phyloP scores from a whole-genome alignment of 805 yeast genomes.

The Schizosaccharomyces cryophilus region DNA sequence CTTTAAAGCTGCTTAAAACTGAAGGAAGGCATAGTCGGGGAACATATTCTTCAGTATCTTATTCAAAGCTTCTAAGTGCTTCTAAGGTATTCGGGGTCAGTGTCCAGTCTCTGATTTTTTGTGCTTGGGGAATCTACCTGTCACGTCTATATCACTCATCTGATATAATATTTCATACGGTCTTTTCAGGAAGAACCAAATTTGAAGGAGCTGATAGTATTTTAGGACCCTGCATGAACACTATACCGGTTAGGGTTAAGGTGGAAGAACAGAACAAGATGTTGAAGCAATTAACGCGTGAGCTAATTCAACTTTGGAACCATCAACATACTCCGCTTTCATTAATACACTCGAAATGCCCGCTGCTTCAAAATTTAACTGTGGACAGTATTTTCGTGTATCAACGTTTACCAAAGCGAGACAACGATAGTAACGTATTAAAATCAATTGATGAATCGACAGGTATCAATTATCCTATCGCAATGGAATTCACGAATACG shows the following conservation, averaged over 20 bases:
- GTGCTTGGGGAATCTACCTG: not conserved
- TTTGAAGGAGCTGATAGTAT: not conserved
- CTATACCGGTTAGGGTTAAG: not conserved
- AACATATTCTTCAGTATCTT: not conserved
- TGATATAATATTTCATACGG: not conserved
- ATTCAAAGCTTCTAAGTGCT: not conserved
- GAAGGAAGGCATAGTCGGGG: not conserved
- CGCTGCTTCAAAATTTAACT: not conserved
- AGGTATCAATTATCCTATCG: not conserved
- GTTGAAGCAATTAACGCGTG: not conserved
- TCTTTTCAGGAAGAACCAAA: not conserved
- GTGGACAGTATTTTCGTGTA: not conserved
- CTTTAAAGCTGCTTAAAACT: not conserved
- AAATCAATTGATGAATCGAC: not conserved
- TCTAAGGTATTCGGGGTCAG: not conserved
- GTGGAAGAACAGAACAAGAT: not conserved
- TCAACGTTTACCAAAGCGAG: not conserved
- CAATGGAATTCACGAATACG: not conserved
- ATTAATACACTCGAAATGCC: not conserved
- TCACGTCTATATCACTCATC: not conserved
- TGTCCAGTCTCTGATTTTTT: not conserved
- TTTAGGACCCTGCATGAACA: constrained; percentile 1
- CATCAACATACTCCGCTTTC: not conserved
- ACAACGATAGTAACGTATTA: not conserved
- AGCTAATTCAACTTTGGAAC: not conserved